Base-by-base conservation (phyloP, 225 moss, liverwort and hornwort species). In the Anthoceros angustus region DNA sequence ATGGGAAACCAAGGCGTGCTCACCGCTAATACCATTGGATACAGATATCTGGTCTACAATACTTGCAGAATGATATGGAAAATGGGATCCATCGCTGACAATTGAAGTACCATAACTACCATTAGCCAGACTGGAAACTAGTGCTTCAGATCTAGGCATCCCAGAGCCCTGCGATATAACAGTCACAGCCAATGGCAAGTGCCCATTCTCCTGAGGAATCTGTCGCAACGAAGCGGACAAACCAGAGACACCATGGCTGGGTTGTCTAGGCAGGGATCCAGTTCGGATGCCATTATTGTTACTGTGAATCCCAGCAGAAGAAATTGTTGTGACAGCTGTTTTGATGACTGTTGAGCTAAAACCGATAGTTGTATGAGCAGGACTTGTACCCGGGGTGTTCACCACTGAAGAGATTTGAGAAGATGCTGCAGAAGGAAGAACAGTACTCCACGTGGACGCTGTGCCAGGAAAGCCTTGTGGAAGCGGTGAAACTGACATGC, bases 361-460 rank as follows among this genome's bases (percentile, higher is more conserved):
- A 14, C 75, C 81, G 42, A 73, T 73, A 0, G 72, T 70, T 12
- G 74, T 75, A 66, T 81, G 80, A 25, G 70, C 73, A 45, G 81
- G 81, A 65, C 81, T 81, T 25, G 75, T 55, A 41, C 46, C 73
- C 12, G 81, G 81, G 2, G 81, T 78, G 40, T 75, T 81, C 48
- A 63, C 62, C 16, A 71, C 69, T 43, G 81, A 81, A 7, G 81
- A 75, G 21, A 67, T 73, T 64, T 75, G 69, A 11, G 81, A 81
- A 38, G 81, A 78, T 25, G 78, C 71, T 39, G 73, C 68, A 63
- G 81, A 78, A 38, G 70, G 41, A 1, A 75, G 75, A 23, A 75
- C 70, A 9, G 43, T 24, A 42, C 64, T 68, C 25, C 49, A 49
- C 8, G 71, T 20, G 9, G 64, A 24, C 7, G 23, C 25, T 25